phyloP scores from a whole-genome alignment of 2,329 filamentous ascomycete genomes.

The Sporothrix sp. region DNA sequence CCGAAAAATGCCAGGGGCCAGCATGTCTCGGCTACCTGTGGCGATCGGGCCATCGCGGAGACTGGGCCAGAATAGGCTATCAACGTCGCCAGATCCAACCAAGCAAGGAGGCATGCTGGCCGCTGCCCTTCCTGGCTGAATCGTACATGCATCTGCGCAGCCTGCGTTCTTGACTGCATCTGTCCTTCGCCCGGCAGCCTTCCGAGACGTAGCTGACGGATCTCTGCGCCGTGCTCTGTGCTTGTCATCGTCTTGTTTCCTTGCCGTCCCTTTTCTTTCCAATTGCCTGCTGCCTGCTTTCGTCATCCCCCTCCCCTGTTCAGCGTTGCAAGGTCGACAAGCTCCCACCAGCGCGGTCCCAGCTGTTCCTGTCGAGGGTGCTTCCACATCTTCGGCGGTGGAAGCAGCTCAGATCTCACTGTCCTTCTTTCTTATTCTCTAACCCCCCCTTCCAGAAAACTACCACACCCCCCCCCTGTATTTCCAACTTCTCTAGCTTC shows the following conservation, averaged over 20 bases:
- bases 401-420: too few relatives aligned
- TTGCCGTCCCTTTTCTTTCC: background rate
- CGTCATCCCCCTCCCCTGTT: background rate
- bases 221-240: too few relatives aligned
- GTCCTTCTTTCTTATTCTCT: too few relatives aligned
- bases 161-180: conserved; percentile 1
- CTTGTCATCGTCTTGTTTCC: background rate
- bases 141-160: background rate
- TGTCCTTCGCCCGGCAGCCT: too few relatives aligned
- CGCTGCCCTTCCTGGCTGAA: background rate
- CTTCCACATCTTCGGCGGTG: conserved; percentile 2
- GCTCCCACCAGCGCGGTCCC: background rate
- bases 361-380: background rate
- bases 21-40: background rate
- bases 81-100: background rate
- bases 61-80: background rate
- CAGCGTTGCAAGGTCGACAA: background rate
- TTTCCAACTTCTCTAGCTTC: background rate
- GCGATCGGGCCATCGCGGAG: background rate
- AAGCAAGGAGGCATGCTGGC: background rate
- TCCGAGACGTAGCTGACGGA: too few relatives aligned
- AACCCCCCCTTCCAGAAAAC: too few relatives aligned
- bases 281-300: background rate
- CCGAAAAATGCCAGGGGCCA: background rate
- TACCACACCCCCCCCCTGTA: background rate